phyloP scores from a whole-genome alignment of 805 yeast genomes.

The Ogataea methylovora region DNA sequence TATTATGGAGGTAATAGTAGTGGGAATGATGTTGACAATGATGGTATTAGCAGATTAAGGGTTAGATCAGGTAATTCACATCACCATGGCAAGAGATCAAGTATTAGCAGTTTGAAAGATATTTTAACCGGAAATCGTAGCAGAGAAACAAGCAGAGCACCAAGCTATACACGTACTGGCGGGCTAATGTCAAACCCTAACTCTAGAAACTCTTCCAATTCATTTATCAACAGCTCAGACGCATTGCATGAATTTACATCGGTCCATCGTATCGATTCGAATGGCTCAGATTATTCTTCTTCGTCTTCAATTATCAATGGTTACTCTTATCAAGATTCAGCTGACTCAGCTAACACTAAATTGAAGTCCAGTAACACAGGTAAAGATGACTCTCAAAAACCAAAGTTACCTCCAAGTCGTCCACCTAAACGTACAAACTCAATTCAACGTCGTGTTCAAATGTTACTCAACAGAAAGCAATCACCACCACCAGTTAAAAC shows the following conservation, averaged over 20 bases:
- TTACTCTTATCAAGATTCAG: neutral
- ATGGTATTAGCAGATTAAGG: conserved; percentile 25
- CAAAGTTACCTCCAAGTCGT: conserved; percentile 12
- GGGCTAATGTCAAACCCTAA: conserved; percentile 1
- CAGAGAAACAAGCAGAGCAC: conserved; percentile 13
- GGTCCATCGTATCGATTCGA: conserved; percentile 8
- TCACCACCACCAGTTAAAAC: conserved; percentile 48
- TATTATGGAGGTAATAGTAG: neutral
- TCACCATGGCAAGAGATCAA: conserved; percentile 22
- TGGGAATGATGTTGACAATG: no score
- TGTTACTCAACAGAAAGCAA: conserved; percentile 33
- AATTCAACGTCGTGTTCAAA: conserved; percentile 50
- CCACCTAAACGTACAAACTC: conserved; percentile 27
- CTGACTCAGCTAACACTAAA: no score
- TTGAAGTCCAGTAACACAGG: neutral
- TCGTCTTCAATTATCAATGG: conserved; percentile 6
- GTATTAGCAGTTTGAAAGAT: conserved; percentile 27
- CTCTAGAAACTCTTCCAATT: neutral
- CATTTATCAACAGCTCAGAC: no score
- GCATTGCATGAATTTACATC: no score
- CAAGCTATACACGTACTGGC: neutral
- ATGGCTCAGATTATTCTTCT: conserved; percentile 3
- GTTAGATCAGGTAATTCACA: conserved; percentile 17
- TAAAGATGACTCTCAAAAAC: conserved; percentile 1
- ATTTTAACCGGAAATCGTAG: conserved; percentile 26